These are phyloP conservation scores for Geotrichum australiense DNA, from an alignment of 1,139 yeast genomes.

Conservation along the genomic window DNA sequence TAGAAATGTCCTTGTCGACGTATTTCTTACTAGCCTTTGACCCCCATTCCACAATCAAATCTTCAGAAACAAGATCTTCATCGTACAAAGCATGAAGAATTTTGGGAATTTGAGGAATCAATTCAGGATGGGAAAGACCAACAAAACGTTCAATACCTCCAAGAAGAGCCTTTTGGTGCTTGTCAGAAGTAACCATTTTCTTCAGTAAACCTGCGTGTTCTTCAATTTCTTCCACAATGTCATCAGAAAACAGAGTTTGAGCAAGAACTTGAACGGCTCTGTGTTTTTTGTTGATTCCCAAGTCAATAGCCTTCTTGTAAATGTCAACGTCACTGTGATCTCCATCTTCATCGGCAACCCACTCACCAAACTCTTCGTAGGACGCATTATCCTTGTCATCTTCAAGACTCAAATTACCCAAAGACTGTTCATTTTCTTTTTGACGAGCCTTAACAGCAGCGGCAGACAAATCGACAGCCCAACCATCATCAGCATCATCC, in stretches of 20 bases:
- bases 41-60: constrained; percentile 76
- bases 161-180: constrained; percentile 77
- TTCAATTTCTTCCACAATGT: constrained; percentile 64
- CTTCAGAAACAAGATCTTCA: constrained; percentile 77
- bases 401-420: constrained; percentile 38
- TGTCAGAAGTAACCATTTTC: constrained; percentile 57
- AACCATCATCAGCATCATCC: constrained; percentile 78
- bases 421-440: constrained; percentile 62
- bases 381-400: constrained; percentile 36
- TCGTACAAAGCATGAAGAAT: constrained; percentile 76
- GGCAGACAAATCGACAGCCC: constrained; percentile 98
- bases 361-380: constrained; percentile 78
- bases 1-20: constrained; percentile 84
- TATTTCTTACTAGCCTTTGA: constrained; percentile 87
- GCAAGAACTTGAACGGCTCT: constrained; percentile 88
- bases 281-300: constrained; percentile 64
- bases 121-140: constrained; percentile 74
- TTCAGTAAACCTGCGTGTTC: constrained; percentile 76
- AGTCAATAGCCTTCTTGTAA: constrained; percentile 78
- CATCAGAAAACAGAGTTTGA: constrained; percentile 77
- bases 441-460: constrained; percentile 96
- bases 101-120: constrained; percentile 70
- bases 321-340: constrained; percentile 84
- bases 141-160: constrained; percentile 95
- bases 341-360: constrained; percentile 62